These are phyloP conservation scores for Aquanectria penicillioides DNA, from an alignment of 2,329 filamentous ascomycete genomes.

Conservation along the genomic window DNA sequence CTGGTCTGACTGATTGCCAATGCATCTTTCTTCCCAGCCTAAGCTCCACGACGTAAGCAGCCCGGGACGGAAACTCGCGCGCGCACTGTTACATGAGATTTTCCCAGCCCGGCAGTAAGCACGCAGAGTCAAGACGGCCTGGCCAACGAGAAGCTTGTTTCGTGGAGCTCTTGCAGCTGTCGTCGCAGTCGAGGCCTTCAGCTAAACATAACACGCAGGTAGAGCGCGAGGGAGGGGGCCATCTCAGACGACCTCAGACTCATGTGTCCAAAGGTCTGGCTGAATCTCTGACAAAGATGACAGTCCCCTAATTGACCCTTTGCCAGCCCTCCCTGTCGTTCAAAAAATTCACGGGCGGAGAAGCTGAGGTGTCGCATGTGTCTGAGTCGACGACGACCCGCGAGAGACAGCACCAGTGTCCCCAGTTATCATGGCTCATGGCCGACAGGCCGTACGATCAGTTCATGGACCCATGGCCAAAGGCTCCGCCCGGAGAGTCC, in stretches of 20 bases:
- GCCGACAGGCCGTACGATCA: slow-evolving; percentile 23
- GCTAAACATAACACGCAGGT: slow-evolving; percentile 2
- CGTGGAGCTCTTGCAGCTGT: slow-evolving; percentile 14
- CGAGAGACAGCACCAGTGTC: not conserved
- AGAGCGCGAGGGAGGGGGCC: not conserved
- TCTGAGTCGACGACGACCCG: slow-evolving; percentile 11
- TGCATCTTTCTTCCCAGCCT: slow-evolving; percentile 13
- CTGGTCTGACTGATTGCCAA: slow-evolving; percentile 11
- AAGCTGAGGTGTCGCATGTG: not conserved
- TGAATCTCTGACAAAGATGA: not conserved
- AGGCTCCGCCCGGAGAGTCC: slow-evolving; percentile 35
- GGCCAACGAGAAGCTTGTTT: slow-evolving; percentile 16
- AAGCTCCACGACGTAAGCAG: slow-evolving; percentile 16
- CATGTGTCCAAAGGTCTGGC: not conserved
- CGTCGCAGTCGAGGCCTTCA: slow-evolving; percentile 6
- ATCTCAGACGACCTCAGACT: not conserved
- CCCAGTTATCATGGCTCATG: slow-evolving; percentile 3
- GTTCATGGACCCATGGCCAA: slow-evolving; percentile 23
- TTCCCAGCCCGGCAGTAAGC: slow-evolving; percentile 12
- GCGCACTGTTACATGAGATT: slow-evolving; percentile 8
- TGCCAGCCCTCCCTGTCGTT: not conserved
- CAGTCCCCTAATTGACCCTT: not conserved
- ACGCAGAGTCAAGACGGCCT: slow-evolving; percentile 7
- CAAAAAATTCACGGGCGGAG: not conserved
- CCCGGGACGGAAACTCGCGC: slow-evolving; percentile 3